A percentile compares a stretch with the other conserved stretches of the same genome.
Conservation (phyloP, 164 flowering plant species). For the Nymphaea thermarum region DNA sequence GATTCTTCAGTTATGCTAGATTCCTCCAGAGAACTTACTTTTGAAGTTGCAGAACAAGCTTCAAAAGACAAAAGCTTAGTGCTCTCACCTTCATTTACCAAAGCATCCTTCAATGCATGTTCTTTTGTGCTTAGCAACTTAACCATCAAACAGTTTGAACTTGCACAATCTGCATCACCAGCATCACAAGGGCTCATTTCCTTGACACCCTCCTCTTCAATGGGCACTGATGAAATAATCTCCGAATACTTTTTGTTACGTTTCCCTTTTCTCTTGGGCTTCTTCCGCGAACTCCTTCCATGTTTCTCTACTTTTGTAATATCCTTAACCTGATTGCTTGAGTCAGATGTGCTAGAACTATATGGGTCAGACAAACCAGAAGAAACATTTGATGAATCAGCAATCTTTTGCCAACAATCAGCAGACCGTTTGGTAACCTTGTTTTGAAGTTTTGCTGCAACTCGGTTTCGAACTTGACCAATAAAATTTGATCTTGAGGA, state of each 20-base stretch:
- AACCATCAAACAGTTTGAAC: constrained; percentile 8
- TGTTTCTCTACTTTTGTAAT: constrained; percentile 11
- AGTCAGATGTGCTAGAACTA: constrained; percentile 11
- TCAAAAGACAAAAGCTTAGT: not conserved
- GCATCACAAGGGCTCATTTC: constrained; percentile 6
- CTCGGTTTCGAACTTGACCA: constrained; percentile 11
- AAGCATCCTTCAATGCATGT: constrained; percentile 7
- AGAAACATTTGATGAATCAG: constrained; percentile 7
- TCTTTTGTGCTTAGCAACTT: not conserved
- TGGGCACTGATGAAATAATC: constrained; percentile 8
- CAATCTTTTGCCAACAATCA: constrained; percentile 9
- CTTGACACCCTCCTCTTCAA: constrained; percentile 11
- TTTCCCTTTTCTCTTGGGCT: constrained; percentile 32
- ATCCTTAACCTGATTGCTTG: constrained; percentile 12
- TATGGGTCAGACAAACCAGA: constrained; percentile 10
- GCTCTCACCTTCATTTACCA: not conserved
- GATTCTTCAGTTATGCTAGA: not conserved
- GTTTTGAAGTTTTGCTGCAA: constrained; percentile 7
- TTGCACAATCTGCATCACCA: constrained; percentile 6
- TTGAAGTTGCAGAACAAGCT: not conserved
- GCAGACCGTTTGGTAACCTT: constrained; percentile 13
- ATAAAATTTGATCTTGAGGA: constrained; percentile 14
- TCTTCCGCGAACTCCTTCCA: constrained; percentile 20
- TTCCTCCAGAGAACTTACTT: no score
- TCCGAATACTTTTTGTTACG: constrained; percentile 16